Evolutionary conservation across 2,329 filamentous ascomycete genomes (phyloP).

Genomic region (Herpotrichia juniperi): DNA sequence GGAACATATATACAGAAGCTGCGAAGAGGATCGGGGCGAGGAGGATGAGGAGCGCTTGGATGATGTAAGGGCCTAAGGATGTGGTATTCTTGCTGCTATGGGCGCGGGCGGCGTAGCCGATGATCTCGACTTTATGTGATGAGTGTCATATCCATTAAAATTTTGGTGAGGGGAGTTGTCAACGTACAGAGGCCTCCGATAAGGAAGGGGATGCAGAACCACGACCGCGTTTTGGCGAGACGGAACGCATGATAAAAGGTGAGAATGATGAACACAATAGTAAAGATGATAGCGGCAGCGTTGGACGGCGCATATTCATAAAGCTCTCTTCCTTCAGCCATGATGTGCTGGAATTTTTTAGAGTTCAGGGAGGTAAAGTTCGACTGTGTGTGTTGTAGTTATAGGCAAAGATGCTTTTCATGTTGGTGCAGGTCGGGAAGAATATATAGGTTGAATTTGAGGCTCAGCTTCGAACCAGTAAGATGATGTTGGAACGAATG

Average conservation of each 20-base stretch:
- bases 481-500: neutral
- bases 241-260: slow-evolving; percentile 49
- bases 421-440: too few relatives aligned
- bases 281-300: slow-evolving; percentile 52
- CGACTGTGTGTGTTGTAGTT: too few relatives aligned
- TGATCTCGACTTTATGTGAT: slow-evolving; percentile 35
- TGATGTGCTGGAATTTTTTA: neutral
- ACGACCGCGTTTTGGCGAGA: slow-evolving; percentile 48
- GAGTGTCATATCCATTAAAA: slow-evolving; percentile 14
- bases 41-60: slow-evolving; percentile 45
- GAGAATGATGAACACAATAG: slow-evolving; percentile 50
- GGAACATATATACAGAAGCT: slow-evolving; percentile 51
- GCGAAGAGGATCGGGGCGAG: slow-evolving; percentile 50
- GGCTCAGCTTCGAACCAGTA: too few relatives aligned
- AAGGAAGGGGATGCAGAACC: slow-evolving; percentile 55
- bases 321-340: slow-evolving; percentile 4
- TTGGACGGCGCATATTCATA: slow-evolving; percentile 50
- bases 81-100: slow-evolving; percentile 33
- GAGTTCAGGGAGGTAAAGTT: too few relatives aligned
- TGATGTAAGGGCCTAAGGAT: slow-evolving; percentile 41
- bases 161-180: slow-evolving; percentile 15
- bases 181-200: slow-evolving; percentile 54
- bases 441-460: too few relatives aligned
- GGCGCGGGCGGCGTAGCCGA: slow-evolving; percentile 42
- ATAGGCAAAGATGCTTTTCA: too few relatives aligned